Evolutionary conservation across 306 rosid species (phyloP).

Genomic region (Acacia confusa): DNA sequence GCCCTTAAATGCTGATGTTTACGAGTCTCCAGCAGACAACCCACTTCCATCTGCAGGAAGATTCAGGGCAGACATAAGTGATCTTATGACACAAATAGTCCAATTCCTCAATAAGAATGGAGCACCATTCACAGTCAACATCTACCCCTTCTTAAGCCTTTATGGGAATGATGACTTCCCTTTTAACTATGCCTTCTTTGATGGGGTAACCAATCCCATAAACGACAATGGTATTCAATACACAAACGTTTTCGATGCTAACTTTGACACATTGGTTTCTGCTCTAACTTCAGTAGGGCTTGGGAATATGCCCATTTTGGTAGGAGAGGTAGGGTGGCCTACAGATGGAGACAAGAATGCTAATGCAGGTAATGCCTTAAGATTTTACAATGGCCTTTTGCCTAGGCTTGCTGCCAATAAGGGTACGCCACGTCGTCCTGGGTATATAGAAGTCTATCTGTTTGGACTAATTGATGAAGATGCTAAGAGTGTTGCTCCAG

Average conservation of each 20-base stretch:
- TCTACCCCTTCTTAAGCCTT: conserved; percentile 92
- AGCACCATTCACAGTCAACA: conserved; percentile 92
- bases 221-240: conserved; percentile 71
- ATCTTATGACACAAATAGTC: conserved; percentile 75
- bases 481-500: conserved; percentile 79
- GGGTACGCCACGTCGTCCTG: conserved; percentile 81
- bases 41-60: conserved; percentile 83
- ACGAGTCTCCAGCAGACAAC: conserved; percentile 59
- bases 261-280: conserved; percentile 86
- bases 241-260: conserved; percentile 90
- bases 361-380: conserved; percentile 63
- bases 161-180: conserved; percentile 84
- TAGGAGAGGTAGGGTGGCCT: conserved; percentile 99
- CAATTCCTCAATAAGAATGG: conserved; percentile 62
- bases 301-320: conserved; percentile 69
- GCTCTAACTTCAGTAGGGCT: conserved; percentile 64
- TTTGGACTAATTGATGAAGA: conserved; percentile 92
- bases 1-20: conserved; percentile 94
- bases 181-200: conserved; percentile 88
- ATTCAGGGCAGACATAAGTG: conserved; percentile 64
- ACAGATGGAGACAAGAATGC: conserved; percentile 93
- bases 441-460: conserved; percentile 74
- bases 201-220: conserved; percentile 67
- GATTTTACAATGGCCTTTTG: conserved; percentile 86
- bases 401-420: conserved; percentile 60